These are phyloP conservation scores for Camellia granthamiana DNA, from an alignment of 148 eudicot species.

Conservation along the genomic window DNA sequence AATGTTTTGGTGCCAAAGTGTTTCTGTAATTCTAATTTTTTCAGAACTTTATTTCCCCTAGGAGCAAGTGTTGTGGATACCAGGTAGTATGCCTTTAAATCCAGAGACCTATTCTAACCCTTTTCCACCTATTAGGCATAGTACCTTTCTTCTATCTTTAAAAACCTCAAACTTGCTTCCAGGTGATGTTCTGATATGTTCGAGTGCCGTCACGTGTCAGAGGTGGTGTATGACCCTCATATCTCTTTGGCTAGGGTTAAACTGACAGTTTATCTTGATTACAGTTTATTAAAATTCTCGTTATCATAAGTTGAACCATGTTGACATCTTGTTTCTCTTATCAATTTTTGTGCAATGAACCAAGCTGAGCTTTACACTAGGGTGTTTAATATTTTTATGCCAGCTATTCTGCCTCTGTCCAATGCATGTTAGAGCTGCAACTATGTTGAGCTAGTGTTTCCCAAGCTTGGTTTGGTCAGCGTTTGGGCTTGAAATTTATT, in stretches of 20 bases:
- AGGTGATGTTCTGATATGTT: neutral
- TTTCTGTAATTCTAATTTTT: neutral
- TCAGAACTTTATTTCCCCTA: neutral
- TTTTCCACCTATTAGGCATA: neutral
- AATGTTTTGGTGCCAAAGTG: neutral
- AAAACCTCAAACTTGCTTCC: neutral
- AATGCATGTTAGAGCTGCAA: neutral
- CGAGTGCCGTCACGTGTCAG: neutral
- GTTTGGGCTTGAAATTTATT: neutral
- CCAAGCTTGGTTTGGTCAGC: neutral
- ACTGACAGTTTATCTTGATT: neutral
- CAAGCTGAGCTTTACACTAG: neutral
- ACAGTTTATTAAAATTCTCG: neutral
- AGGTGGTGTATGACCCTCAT: neutral
- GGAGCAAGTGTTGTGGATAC: neutral
- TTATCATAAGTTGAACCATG: neutral
- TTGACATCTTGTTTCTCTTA: neutral
- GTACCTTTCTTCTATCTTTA: neutral
- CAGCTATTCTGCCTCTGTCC: neutral
- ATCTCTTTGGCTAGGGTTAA: neutral
- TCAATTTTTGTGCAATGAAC: neutral
- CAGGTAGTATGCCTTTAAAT: neutral
- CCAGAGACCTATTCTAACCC: neutral
- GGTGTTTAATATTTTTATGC: neutral
- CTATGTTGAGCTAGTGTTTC: neutral